Evolutionary conservation across 768 basidiomycete species (phyloP), one percentile per base, ranked within the genome.

Genomic region (Agaricus subrufescens): DNA sequence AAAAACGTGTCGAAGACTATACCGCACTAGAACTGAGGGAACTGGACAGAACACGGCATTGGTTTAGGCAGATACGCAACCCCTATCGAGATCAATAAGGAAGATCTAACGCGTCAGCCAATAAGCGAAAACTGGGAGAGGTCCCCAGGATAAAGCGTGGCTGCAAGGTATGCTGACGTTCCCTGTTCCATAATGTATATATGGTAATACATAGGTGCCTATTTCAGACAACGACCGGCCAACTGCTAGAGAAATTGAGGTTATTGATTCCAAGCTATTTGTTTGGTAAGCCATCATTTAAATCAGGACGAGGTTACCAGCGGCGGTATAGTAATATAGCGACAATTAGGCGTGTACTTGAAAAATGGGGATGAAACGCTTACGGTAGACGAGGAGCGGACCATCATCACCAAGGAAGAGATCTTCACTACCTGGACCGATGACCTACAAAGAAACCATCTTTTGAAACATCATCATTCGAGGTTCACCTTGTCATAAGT

Each of bases 341-440:
- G 26, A 27, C 43, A 40, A 37, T 26, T 30, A 50, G 25, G 44
- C 34, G 42, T 10, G 40, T 12, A n/a, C 15, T 14, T 40, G 19
- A n/a, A 14, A 26, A n/a, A 4, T 15, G 52, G 61, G 30, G 52
- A 0, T 42, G 58, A 5, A 19, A 8, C 4, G 68, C 79, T 61
- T 59, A 80, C 80, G 79, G 61, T 82, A 81, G 23, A 80, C 70
- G n/a, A 82, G 62, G 50, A 80, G 71, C 8, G 71, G 65, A 8
- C 75, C 80, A 61, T 80, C 78, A 2, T 25, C 58, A 60, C 81
- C 81, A 7, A 61, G 61, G 65, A 75, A 66, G 5, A 82, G 47
- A 58, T 80, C 78, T 64, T 82, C 80, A 12, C 82, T 81, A 44
- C 83, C 83, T 49, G 83, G 82, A 0, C 82, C 81, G 51, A 73